Evolutionary conservation across 495 filamentous ascomycete genomes (phyloP), one percentile per base, ranked within the genome.

Genomic region (Xylaria acuta): DNA sequence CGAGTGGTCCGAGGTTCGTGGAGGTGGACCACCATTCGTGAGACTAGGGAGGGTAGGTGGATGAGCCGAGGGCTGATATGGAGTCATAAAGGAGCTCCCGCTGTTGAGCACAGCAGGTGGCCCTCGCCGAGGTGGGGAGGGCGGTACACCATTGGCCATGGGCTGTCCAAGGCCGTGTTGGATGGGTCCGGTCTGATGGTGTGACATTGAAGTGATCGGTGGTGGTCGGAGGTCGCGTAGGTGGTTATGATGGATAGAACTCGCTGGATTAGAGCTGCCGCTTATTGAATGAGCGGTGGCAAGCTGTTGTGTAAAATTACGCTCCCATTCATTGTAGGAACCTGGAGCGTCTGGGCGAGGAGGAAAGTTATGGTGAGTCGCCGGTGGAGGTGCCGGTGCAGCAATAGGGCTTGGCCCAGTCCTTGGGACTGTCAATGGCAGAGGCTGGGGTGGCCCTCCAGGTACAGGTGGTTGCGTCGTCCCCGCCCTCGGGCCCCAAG

Each of bases 151-250:
- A 54, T 84, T 85, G 9, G 79, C 69, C 63, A 78, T 82, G 18
- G 82, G 79, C 27, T 82, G 82, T 0, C 75, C 73, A 64, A 85
- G 79, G 22, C 84, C 82, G 43, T 83, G 82, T n/a, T 79, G 82
- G 27, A 79, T 70, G 9, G 79, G 77, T 22, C 76, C 78, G 43
- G 75, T 72, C 60, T 77, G 77, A 16, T 81, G 79, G 25, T 83
- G 77, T 40, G 76, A 72, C 60, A 82, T 75, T 67, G 83, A 77
- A 32, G 82, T 72, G 36, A 84, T 80, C 11, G 82, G 80, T 18
- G 81, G 82, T 0, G 83, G 83, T 32, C 83, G 81, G 11, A 86
- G 79, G 64, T 81, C 81, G 32, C 60, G 80, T 79, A 74, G 82
- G 78, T 67, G 82, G 77, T 66, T 86, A 78, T 54, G 84, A 73